phyloP scores from a whole-genome alignment of 257 asterid species.

The Paulownia fortunei region DNA sequence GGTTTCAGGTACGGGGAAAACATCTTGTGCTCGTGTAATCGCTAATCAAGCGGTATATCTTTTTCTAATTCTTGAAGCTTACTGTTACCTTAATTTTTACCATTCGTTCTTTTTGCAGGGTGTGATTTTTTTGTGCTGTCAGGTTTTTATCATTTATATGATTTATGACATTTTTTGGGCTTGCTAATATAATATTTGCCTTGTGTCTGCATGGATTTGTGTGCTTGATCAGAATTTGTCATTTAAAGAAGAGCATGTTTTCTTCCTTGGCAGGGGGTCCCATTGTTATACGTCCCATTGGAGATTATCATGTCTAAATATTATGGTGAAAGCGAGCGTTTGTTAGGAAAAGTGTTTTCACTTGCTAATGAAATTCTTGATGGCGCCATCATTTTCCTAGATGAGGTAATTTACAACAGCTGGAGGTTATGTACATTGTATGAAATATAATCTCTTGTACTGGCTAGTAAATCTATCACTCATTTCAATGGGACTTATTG shows the following conservation, averaged over 20 bases:
- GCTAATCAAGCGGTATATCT: conserved; percentile 85
- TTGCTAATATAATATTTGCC: conserved; percentile 2
- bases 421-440: conserved; percentile 21
- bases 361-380: conserved; percentile 83
- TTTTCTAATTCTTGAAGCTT: conserved; percentile 33
- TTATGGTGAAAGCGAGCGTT: conserved; percentile 95
- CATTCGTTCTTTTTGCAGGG: background rate
- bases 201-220: conserved; percentile 11
- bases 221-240: conserved; percentile 28
- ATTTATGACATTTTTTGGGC: background rate
- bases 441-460: conserved; percentile 12
- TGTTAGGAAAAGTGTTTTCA: conserved; percentile 89
- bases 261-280: conserved; percentile 70
- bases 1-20: conserved; percentile 95
- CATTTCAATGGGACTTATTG: conserved; percentile 15
- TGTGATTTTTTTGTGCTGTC: background rate
- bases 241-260: conserved; percentile 16
- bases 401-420: conserved; percentile 66
- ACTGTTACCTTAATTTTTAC: conserved; percentile 2
- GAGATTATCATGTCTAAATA: conserved; percentile 93
- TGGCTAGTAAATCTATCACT: conserved; percentile 1
- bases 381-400: conserved; percentile 90
- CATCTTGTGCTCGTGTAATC: conserved; percentile 98
- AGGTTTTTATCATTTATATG: background rate
- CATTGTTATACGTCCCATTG: conserved; percentile 86